These are phyloP conservation scores for Candida hungchunana DNA, from an alignment of 805 yeast species.

Conservation along the genomic window DNA sequence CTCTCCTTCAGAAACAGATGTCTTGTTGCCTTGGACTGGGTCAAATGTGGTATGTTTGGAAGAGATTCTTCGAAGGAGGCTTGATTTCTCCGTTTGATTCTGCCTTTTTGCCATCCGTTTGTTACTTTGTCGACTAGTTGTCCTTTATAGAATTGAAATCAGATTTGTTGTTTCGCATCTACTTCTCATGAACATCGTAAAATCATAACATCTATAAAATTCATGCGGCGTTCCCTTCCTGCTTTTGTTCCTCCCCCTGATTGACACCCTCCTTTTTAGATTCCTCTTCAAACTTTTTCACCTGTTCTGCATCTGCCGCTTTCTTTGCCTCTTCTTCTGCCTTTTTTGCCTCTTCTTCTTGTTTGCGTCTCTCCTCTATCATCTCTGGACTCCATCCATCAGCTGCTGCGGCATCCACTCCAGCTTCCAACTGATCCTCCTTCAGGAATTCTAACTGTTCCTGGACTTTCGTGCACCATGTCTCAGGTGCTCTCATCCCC, in stretches of 20 bases:
- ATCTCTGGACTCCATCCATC: conserved; percentile 7
- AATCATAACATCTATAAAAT: background rate
- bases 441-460: conserved; percentile 35
- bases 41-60: conserved; percentile 82
- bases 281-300: conserved; percentile 1
- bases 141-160: background rate
- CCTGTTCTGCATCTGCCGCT: conserved; percentile 2
- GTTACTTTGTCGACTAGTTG: background rate
- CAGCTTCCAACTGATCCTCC: conserved; percentile 9
- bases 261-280: conserved; percentile 1
- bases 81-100: background rate
- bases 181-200: too few relatives aligned
- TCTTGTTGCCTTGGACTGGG: conserved; percentile 84
- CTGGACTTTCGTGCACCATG: conserved; percentile 35
- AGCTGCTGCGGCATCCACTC: conserved; percentile 14
- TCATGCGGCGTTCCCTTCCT: background rate
- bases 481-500: conserved; percentile 34
- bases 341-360: conserved; percentile 2
- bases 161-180: too few relatives aligned
- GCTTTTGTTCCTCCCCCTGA: conserved; percentile 1
- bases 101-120: background rate
- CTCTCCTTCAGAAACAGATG: conserved; percentile 84
- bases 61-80: conserved; percentile 58
- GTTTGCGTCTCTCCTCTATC: conserved; percentile 1
- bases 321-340: conserved; percentile 7